A percentile compares a stretch with the other conserved stretches of the same genome.
Evolutionary conservation across 768 basidiomycete species (phyloP).

Genomic region (Lactarius vividus): DNA sequence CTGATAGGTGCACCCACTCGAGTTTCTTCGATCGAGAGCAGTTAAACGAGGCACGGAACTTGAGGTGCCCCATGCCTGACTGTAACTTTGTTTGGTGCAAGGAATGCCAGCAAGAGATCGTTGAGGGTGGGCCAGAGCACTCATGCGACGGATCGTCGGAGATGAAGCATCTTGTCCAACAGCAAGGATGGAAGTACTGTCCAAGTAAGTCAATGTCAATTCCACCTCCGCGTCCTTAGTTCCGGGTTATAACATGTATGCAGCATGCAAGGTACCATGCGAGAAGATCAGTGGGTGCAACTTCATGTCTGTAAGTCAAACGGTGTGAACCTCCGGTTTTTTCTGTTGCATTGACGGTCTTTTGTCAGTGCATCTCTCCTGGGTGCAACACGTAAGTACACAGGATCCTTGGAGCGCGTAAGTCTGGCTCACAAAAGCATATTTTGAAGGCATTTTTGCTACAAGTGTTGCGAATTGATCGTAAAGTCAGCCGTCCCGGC

Average conservation of each 20-base stretch:
- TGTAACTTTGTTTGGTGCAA: slow-evolving; percentile 37
- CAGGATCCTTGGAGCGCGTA: not conserved
- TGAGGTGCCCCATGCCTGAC: slow-evolving; percentile 33
- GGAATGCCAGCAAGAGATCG: slow-evolving; percentile 32
- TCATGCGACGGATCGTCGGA: slow-evolving; percentile 37
- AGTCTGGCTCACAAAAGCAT: not conserved
- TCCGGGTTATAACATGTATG: not conserved
- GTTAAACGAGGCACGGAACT: slow-evolving; percentile 27
- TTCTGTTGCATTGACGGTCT: not conserved
- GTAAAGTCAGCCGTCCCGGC: slow-evolving; percentile 12
- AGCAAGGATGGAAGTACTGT: slow-evolving; percentile 36
- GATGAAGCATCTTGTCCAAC: slow-evolving; percentile 32
- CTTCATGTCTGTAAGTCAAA: slow-evolving; percentile 52
- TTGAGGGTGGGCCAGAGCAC: slow-evolving; percentile 28
- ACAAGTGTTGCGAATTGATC: slow-evolving; percentile 41
- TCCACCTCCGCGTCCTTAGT: too few relatives aligned
- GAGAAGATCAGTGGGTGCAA: slow-evolving; percentile 55
- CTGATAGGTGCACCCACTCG: slow-evolving; percentile 23
- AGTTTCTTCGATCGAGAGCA: slow-evolving; percentile 32
- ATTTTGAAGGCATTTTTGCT: slow-evolving; percentile 47
- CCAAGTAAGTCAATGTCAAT: slow-evolving; percentile 29
- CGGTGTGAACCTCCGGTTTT: not conserved
- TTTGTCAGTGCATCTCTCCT: slow-evolving; percentile 49
- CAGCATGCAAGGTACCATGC: slow-evolving; percentile 49
- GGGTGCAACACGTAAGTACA: slow-evolving; percentile 49